Evolutionary conservation across 148 eudicot genomes (phyloP), one percentile per base, ranked within the genome.

Genomic region (Nepenthes gracilis): DNA sequence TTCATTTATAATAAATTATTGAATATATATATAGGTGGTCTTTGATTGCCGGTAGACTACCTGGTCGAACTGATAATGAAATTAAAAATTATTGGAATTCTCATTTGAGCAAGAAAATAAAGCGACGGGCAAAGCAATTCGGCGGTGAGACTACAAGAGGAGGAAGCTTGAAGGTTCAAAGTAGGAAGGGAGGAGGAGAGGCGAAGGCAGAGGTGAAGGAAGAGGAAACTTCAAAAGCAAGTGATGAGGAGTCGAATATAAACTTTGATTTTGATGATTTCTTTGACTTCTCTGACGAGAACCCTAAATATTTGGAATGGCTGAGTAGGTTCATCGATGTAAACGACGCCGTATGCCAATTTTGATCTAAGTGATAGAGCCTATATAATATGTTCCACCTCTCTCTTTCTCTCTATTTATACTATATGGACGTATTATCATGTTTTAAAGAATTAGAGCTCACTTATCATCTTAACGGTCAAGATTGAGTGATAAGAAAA

Each of bases 101-200:
- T 70, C 75, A 77, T 70, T 64, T 77, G 67, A 65, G 81, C 60
- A 77, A 73, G 57, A 72, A 67, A 67, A 13, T 65, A 66, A 66
- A 49, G 1, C 43, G 1, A 47, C 43, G 48, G 9, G 54, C 34
- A 1, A 38, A 36, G 23, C 54, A 53, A 34, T 43, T 9, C 8
- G 0, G 23, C 7, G 1, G 37, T 12, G n/a, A 45, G 0, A 23
- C 23, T 23, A 0, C 23, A 23, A 23, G 23, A 23, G 0, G 23
- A 23, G 23, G 23, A 23, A 23, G 23, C 23, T 23, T 23, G 23
- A 23, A 23, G 23, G 0, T 23, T 23, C 23, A 23, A 23, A 23
- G 23, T 9, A 32, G n/a, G 33, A 34, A 4, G 12, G 15, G 2
- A 5, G 15, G 1, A 1, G 67, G 47, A 37, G 36, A 2, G 1